These are phyloP conservation scores for Cenchrus purpureus DNA, from an alignment of 176 grass and related monocot species.

Conservation along the genomic window DNA sequence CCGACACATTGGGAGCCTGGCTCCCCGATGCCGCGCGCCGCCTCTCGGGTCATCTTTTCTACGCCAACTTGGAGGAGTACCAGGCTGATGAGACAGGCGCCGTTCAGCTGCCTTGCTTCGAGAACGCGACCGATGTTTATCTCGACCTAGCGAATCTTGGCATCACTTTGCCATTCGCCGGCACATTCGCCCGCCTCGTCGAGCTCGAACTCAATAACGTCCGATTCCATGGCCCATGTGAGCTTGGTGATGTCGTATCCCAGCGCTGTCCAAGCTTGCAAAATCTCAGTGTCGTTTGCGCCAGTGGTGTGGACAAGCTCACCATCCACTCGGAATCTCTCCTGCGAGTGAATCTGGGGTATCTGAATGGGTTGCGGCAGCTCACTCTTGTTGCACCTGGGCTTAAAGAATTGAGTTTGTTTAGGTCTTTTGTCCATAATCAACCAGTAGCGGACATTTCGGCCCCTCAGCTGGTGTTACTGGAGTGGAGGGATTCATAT, in stretches of 20 bases:
- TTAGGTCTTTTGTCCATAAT: no score
- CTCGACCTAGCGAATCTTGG: background rate
- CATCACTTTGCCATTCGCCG: background rate
- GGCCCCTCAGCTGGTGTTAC: background rate
- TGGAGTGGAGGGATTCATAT: slow-evolving; percentile 16
- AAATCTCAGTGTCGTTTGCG: background rate
- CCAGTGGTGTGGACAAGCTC: background rate
- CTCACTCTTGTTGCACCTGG: background rate
- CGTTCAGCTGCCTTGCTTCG: slow-evolving; percentile 36
- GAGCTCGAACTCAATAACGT: background rate
- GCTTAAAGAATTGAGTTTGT: no score
- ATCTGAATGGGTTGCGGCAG: background rate
- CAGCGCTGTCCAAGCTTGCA: background rate
- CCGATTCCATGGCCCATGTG: background rate
- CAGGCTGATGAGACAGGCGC: no score
- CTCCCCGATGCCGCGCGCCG: slow-evolving; percentile 39
- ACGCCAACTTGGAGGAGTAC: background rate
- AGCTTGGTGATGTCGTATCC: slow-evolving; percentile 18
- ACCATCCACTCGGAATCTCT: slow-evolving; percentile 28
- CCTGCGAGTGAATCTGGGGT: background rate
- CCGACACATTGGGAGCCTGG: slow-evolving; percentile 20
- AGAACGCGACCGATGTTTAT: background rate
- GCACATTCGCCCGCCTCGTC: slow-evolving; percentile 11
- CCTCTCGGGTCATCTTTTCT: slow-evolving; percentile 2
- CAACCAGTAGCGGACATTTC: background rate